Percentiles rank a stretch among this genome's conserved stretches.
phyloP scores from a whole-genome alignment of 768 basidiomycete species.

The Rossbeevera mucosa region DNA sequence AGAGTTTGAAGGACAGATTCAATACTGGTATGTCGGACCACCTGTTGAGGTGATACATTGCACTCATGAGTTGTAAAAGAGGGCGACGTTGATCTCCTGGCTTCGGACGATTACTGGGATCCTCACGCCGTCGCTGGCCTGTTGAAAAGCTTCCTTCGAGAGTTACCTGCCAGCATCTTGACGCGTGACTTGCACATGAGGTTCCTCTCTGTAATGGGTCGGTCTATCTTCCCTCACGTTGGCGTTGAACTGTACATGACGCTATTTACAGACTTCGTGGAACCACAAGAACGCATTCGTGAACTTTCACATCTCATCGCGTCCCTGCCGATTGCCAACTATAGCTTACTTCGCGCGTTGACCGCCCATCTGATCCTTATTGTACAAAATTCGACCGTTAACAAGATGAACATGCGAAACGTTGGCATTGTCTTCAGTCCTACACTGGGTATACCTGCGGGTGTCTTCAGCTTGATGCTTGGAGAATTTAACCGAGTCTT shows the following conservation, averaged over 20 bases:
- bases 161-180: slow-evolving; percentile 87
- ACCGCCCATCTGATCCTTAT: slow-evolving; percentile 94
- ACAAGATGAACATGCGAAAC: slow-evolving; percentile 99
- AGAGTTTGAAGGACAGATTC: slow-evolving; percentile 87
- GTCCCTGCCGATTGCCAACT: slow-evolving; percentile 85
- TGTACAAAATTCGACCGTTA: slow-evolving; percentile 81
- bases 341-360: slow-evolving; percentile 88
- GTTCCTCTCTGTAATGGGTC: slow-evolving; percentile 92
- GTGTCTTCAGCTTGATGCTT: slow-evolving; percentile 92
- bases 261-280: slow-evolving; percentile 67
- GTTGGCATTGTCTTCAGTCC: slow-evolving; percentile 99
- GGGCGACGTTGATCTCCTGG: slow-evolving; percentile 90
- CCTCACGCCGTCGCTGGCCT: slow-evolving; percentile 96
- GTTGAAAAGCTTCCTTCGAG: slow-evolving; percentile 89
- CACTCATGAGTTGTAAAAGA: slow-evolving; percentile 45
- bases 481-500: slow-evolving; percentile 92
- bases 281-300: slow-evolving; percentile 80
- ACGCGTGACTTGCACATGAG: slow-evolving; percentile 87
- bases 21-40: slow-evolving; percentile 61
- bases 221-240: slow-evolving; percentile 28
- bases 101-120: slow-evolving; percentile 91
- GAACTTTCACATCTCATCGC: slow-evolving; percentile 87
- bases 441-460: slow-evolving; percentile 95
- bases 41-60: slow-evolving; percentile 2
- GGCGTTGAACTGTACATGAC: slow-evolving; percentile 8